Percentiles rank a stretch among this genome's conserved stretches.
Evolutionary conservation across 805 yeast genomes (phyloP).

Genomic region (Teunomyces panamensis): DNA sequence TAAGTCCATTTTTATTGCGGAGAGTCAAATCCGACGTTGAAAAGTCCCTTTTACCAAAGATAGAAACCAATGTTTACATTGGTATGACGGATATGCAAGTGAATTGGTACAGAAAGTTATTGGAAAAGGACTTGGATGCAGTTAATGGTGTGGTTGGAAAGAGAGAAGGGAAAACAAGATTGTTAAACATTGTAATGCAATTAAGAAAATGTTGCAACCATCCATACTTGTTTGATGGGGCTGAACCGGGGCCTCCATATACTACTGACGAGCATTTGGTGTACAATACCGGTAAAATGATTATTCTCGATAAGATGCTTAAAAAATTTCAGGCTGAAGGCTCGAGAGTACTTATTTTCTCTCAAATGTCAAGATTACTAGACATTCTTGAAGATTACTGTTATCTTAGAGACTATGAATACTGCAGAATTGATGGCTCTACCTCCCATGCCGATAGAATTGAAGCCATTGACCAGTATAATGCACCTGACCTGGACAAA

Average conservation of each 20-base stretch:
- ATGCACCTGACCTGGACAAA: slow-evolving; percentile 75
- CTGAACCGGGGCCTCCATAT: slow-evolving; percentile 97
- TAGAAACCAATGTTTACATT: slow-evolving; percentile 83
- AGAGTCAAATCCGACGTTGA: slow-evolving; percentile 94
- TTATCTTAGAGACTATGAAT: slow-evolving; percentile 74
- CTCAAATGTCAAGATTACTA: slow-evolving; percentile 88
- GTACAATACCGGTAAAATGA: slow-evolving; percentile 87
- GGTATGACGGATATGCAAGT: slow-evolving; percentile 96
- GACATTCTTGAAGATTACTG: slow-evolving; percentile 94
- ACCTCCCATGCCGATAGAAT: slow-evolving; percentile 92
- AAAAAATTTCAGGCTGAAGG: slow-evolving; percentile 71
- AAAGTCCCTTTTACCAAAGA: slow-evolving; percentile 83
- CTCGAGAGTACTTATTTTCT: slow-evolving; percentile 85
- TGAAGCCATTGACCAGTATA: slow-evolving; percentile 88
- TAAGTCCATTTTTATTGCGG: slow-evolving; percentile 83
- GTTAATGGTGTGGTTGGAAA: slow-evolving; percentile 96
- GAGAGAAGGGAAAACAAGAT: slow-evolving; percentile 86
- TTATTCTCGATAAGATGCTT: slow-evolving; percentile 78
- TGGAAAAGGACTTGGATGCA: slow-evolving; percentile 93
- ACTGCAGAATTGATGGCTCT: slow-evolving; percentile 91
- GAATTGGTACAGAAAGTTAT: slow-evolving; percentile 82
- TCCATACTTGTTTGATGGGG: slow-evolving; percentile 97
- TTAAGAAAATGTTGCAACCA: slow-evolving; percentile 95
- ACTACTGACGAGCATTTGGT: slow-evolving; percentile 94
- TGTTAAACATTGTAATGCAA: slow-evolving; percentile 94